phyloP scores from a whole-genome alignment of 345 rosid genomes.

The Bruguiera parviflora region DNA sequence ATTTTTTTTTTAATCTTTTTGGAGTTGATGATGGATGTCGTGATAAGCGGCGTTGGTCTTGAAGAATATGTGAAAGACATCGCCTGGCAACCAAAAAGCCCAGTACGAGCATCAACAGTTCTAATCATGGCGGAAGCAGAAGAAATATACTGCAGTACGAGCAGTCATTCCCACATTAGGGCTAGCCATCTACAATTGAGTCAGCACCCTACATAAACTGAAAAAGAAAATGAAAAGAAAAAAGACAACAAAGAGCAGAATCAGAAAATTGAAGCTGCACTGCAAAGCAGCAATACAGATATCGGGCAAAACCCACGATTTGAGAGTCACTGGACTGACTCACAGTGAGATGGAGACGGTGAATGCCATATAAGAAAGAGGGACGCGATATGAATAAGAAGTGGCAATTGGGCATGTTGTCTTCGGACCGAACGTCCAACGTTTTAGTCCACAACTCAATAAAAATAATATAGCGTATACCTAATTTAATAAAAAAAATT shows the following conservation, averaged over 20 bases:
- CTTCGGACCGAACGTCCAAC: too few relatives aligned
- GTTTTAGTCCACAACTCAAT: too few relatives aligned
- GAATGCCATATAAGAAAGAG: too few relatives aligned
- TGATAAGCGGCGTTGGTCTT: conserved; percentile 66
- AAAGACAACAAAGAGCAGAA: background rate
- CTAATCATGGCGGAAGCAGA: conserved; percentile 56
- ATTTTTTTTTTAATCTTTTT: conserved; percentile 38
- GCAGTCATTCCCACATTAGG: background rate
- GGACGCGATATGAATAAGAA: too few relatives aligned
- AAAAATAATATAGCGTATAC: too few relatives aligned
- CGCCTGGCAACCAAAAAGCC: conserved; percentile 63
- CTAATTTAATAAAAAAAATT: too few relatives aligned
- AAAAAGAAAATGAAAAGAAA: background rate
- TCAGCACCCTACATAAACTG: conserved; percentile 15
- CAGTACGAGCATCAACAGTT: conserved; percentile 67
- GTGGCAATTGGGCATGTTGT: too few relatives aligned
- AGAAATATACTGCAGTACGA: conserved; percentile 34
- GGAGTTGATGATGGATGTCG: conserved; percentile 72
- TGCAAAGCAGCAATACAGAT: background rate
- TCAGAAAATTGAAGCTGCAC: background rate
- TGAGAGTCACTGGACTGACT: too few relatives aligned
- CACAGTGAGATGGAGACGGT: too few relatives aligned
- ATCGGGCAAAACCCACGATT: too few relatives aligned
- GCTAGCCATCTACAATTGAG: conserved; percentile 4
- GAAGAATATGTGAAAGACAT: conserved; percentile 55